phyloP scores from a whole-genome alignment of 2,329 filamentous ascomycete genomes.

The Ascochyta pisi region DNA sequence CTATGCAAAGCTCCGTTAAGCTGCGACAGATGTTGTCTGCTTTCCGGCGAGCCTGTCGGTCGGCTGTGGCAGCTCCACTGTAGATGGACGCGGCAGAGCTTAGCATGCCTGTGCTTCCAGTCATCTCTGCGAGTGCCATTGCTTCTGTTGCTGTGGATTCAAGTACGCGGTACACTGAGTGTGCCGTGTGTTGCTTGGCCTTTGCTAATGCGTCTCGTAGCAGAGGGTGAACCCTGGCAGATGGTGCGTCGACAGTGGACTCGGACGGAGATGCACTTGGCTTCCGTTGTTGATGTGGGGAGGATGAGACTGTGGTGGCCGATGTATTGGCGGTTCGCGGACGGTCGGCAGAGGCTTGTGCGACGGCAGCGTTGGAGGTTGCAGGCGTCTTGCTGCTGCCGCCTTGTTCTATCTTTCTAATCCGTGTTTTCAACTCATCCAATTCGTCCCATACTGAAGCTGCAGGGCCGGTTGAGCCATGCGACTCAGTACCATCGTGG shows the following conservation, averaged over 20 bases:
- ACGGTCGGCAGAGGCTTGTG: constrained; percentile 75
- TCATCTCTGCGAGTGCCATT: constrained; percentile 76
- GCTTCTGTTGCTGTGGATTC: constrained; percentile 85
- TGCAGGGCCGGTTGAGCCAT: constrained; percentile 83
- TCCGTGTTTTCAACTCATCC: constrained; percentile 92
- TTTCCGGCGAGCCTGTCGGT: constrained; percentile 87
- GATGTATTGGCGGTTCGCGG: constrained; percentile 91
- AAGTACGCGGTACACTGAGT: constrained; percentile 77
- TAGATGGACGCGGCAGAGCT: constrained; percentile 72
- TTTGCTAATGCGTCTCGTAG: constrained; percentile 82
- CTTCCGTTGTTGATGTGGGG: constrained; percentile 75
- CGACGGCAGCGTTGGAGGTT: constrained; percentile 74
- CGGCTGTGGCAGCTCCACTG: constrained; percentile 67
- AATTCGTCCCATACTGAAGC: constrained; percentile 98
- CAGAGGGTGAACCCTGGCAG: constrained; percentile 73
- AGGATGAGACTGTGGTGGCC: constrained; percentile 87
- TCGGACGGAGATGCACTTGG: constrained; percentile 52
- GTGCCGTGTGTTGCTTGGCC: constrained; percentile 71
- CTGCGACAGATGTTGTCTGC: constrained; percentile 92
- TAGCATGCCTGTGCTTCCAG: constrained; percentile 70
- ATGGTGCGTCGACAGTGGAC: constrained; percentile 53
- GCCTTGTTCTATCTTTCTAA: constrained; percentile 80
- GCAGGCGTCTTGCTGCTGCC: constrained; percentile 87
- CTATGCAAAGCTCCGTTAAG: constrained; percentile 89
- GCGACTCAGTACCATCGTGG: constrained; percentile 73